These are phyloP conservation scores for Cynanchum wilfordii DNA, from an alignment of 257 asterid species.

Conservation along the genomic window DNA sequence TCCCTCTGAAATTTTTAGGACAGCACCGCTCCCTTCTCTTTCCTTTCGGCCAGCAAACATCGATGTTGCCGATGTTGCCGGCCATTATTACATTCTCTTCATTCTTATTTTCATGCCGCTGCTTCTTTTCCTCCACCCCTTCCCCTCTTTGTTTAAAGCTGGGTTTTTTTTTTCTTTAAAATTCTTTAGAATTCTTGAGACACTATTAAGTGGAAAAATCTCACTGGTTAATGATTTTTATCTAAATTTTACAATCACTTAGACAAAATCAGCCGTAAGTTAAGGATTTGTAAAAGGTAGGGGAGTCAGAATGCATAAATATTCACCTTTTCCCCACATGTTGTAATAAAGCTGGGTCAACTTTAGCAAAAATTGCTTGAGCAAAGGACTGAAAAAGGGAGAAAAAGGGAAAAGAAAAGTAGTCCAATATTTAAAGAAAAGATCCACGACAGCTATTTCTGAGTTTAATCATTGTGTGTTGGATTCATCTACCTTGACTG, in stretches of 20 bases:
- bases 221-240: background rate
- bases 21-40: background rate
- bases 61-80: slow-evolving; percentile 29
- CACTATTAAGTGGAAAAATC: background rate
- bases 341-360: slow-evolving; percentile 17
- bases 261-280: background rate
- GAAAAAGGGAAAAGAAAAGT: background rate
- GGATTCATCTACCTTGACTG: background rate
- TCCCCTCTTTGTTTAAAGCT: too few relatives aligned
- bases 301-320: background rate
- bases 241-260: background rate
- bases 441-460: slow-evolving; percentile 31
- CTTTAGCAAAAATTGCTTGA: slow-evolving; percentile 12
- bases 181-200: background rate
- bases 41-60: slow-evolving; percentile 29
- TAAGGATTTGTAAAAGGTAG: background rate
- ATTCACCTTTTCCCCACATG: slow-evolving; percentile 5
- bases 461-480: slow-evolving; percentile 18
- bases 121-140: too few relatives aligned
- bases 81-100: slow-evolving; percentile 24
- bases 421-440: slow-evolving; percentile 25
- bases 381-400: slow-evolving; percentile 11
- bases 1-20: background rate
- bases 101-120: background rate
- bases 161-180: background rate